A percentile compares a stretch with the other conserved stretches of the same genome.
phyloP scores from a whole-genome alignment of 805 yeast genomes.

The Millerozyma miso region DNA sequence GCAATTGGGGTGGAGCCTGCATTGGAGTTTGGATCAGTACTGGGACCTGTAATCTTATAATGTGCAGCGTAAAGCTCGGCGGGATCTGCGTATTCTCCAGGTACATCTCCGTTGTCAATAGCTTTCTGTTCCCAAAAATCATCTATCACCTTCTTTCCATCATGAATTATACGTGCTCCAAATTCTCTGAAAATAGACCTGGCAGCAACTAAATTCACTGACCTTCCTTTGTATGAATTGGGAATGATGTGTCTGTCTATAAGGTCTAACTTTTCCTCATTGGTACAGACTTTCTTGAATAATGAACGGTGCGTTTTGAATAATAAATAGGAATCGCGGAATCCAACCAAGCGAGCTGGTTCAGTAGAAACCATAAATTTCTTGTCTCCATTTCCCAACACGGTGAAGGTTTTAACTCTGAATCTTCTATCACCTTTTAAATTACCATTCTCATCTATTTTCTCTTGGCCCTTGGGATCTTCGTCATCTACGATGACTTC shows the following conservation, averaged over 20 bases:
- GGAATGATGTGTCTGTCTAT: constrained; percentile 81
- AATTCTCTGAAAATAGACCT: constrained; percentile 85
- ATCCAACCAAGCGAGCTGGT: constrained; percentile 92
- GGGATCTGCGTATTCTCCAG: constrained; percentile 71
- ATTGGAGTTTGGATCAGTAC: constrained; percentile 38
- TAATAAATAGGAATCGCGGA: constrained; percentile 83
- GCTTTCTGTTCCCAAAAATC: constrained; percentile 79
- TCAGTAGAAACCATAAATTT: constrained; percentile 91
- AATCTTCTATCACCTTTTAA: constrained; percentile 70
- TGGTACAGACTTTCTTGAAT: constrained; percentile 67
- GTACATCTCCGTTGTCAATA: constrained; percentile 56
- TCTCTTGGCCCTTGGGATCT: constrained; percentile 75
- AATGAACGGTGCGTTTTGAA: constrained; percentile 81
- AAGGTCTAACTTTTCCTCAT: constrained; percentile 77
- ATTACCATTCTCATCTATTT: constrained; percentile 64
- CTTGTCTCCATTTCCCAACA: constrained; percentile 62
- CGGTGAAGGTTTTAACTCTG: constrained; percentile 64
- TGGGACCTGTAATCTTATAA: constrained; percentile 26
- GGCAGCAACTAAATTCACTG: constrained; percentile 88
- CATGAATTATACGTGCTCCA: constrained; percentile 77
- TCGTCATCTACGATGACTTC: constrained; percentile 68
- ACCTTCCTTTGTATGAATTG: constrained; percentile 83
- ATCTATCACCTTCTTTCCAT: constrained; percentile 78
- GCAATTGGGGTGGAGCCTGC: constrained; percentile 23
- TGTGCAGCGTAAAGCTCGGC: constrained; percentile 45